These are phyloP conservation scores for Rosellinia necatrix DNA, from an alignment of 2,329 filamentous ascomycete genomes.

Conservation along the genomic window DNA sequence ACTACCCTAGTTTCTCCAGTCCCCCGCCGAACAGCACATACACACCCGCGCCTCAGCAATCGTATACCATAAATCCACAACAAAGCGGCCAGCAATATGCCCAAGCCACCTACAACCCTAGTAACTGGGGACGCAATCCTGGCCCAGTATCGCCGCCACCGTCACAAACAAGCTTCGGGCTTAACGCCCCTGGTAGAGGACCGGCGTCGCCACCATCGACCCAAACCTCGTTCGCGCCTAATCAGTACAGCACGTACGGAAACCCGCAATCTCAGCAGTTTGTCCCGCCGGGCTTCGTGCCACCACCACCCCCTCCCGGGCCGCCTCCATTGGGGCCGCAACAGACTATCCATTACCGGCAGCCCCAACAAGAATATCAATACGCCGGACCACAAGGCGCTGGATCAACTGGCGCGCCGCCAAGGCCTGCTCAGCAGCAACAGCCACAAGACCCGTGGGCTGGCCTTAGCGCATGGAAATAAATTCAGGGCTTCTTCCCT, in stretches of 20 bases:
- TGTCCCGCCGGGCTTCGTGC: constrained; percentile 63
- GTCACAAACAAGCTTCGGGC: constrained; percentile 44
- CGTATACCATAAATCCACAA: constrained; percentile 42
- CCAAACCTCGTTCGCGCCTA: constrained; percentile 45
- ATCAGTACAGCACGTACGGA: constrained; percentile 54
- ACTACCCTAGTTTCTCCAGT: constrained; percentile 50
- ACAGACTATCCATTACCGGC: constrained; percentile 62
- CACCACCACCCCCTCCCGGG: constrained; percentile 66
- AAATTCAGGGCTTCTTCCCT: constrained; percentile 4
- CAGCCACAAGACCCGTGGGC: constrained; percentile 57
- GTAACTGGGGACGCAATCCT: constrained; percentile 61
- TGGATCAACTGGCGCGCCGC: constrained; percentile 34
- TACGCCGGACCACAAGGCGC: constrained; percentile 29
- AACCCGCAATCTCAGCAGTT: constrained; percentile 52
- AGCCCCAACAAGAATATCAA: constrained; percentile 41
- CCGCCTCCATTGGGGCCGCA: constrained; percentile 66
- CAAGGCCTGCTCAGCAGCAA: constrained; percentile 43
- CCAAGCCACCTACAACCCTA: constrained; percentile 60
- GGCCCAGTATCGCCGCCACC: constrained; percentile 55
- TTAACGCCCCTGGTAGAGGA: constrained; percentile 40
- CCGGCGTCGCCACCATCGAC: constrained; percentile 63
- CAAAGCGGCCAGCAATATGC: constrained; percentile 52
- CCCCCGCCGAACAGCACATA: constrained; percentile 45
- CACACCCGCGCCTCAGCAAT: constrained; percentile 38
- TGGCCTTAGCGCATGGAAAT: constrained; percentile 59